Evolutionary conservation across 495 filamentous ascomycete species (phyloP), one percentile per base, ranked within the genome.

Genomic region (Thermochaetoides thermophila): DNA sequence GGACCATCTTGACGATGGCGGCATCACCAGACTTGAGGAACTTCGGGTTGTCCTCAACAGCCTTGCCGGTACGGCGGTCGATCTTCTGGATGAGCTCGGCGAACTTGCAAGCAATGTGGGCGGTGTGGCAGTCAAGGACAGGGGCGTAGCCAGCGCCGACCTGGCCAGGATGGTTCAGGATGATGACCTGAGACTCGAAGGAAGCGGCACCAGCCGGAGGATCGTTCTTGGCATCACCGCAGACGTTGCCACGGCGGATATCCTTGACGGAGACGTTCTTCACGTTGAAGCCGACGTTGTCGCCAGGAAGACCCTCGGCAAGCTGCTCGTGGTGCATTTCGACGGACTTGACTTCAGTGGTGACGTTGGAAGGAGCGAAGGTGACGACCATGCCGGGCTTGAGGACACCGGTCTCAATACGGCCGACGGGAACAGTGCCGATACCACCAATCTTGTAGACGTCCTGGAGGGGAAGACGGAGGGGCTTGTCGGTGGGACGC

Each of bases 181-280:
- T 84, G 61, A 97, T 97, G 70, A 97, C 89, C 74, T 97, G 89
- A 56, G 89, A 91, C 62, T 82, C 93, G 84, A 97, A 97, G 48
- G 78, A 84, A 45, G 89, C 85, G 52, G 67, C 69, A 55, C 71
- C 89, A 55, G 69, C 66, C 49, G 89, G 82, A 49, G 89, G 89
- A 74, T 97, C 91, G 73, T 89, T 92, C 84, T 97, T 97, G 73
- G 84, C 84, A 78, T 97, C 89, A 76, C 83, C 82, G 56, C 84
- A 83, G 57, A 97, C 91, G 75, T 96, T 97, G 62, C 89, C 89
- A 87, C 89, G 89, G 67, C 89, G 89, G 59, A 97, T 92, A 63
- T 97, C 89, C 83, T 97, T 97, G 69, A 97, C 91, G 60, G 89
- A 96, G 53, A 97, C 89, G 89, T 97, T 97, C 87, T 95, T 94